Conservation (phyloP, 371 early-diverging fungal species). For the Thermomucor indicae-seudaticae region DNA sequence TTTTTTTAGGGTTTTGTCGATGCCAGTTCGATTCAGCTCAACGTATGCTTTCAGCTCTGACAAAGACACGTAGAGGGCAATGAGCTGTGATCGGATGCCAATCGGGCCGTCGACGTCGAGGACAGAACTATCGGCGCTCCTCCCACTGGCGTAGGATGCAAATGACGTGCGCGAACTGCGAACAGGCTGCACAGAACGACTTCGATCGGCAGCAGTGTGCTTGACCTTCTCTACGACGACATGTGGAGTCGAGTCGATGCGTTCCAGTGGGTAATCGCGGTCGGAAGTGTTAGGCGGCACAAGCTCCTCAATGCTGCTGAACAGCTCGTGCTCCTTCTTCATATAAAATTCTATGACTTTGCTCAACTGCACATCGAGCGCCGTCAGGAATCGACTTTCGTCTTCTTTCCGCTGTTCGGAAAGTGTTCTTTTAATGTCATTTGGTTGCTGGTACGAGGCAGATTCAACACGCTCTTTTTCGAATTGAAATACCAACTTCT, state of each 20-base stretch:
- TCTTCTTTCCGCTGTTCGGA: no score
- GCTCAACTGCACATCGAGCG: slow-evolving; percentile 76
- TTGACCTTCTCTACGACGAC: neutral
- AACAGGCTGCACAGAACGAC: slow-evolving; percentile 12
- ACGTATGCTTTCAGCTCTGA: slow-evolving; percentile 86
- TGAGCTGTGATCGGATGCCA: slow-evolving; percentile 28
- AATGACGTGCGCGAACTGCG: no score
- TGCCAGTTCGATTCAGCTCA: slow-evolving; percentile 90
- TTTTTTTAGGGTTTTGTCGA: slow-evolving; percentile 97
- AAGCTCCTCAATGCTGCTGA: slow-evolving; percentile 23
- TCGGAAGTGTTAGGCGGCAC: slow-evolving; percentile 15
- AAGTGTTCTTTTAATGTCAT: slow-evolving; percentile 4
- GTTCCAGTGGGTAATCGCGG: slow-evolving; percentile 6
- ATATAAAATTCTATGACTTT: slow-evolving; percentile 79
- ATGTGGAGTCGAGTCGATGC: neutral
- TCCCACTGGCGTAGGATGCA: no score
- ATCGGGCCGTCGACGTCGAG: slow-evolving; percentile 22
- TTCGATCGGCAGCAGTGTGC: neutral
- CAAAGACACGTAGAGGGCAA: slow-evolving; percentile 72
- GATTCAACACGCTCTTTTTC: slow-evolving; percentile 67
- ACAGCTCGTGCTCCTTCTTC: slow-evolving; percentile 76
- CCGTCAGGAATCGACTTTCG: slow-evolving; percentile 66
- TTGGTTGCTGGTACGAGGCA: neutral
- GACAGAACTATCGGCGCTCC: slow-evolving; percentile 21
- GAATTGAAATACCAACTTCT: slow-evolving; percentile 83